Conservation (phyloP, 2,329 filamentous ascomycete genomes). For the Pseudogymnoascus sp. region DNA sequence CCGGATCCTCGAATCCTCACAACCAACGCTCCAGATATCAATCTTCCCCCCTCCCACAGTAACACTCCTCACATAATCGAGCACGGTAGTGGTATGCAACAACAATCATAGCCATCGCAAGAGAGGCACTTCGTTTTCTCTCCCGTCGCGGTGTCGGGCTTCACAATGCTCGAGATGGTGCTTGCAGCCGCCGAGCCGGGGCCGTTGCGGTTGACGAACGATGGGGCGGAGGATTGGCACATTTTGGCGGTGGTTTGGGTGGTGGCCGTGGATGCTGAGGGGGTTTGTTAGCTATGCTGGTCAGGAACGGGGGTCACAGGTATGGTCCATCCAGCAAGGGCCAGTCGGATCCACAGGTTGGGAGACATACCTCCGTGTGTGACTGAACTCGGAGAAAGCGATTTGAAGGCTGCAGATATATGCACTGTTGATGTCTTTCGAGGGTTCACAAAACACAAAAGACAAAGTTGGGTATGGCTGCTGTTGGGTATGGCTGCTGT, state of each 20-base stretch:
- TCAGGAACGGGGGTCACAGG: neutral
- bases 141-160: too few species aligned
- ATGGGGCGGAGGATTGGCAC: slow-evolving; percentile 27
- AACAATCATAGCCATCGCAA: slow-evolving; percentile 44
- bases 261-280: neutral
- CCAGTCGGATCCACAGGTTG: neutral
- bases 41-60: neutral
- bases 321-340: neutral
- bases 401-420: neutral
- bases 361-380: neutral
- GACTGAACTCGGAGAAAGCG: neutral
- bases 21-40: neutral
- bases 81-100: slow-evolving; percentile 45
- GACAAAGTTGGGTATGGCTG: neutral
- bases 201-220: slow-evolving; percentile 35
- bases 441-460: neutral
- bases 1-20: neutral
- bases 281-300: neutral
- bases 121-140: slow-evolving; percentile 42
- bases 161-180: slow-evolving; percentile 42
- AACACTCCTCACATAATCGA: slow-evolving; percentile 36
- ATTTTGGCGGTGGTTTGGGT: slow-evolving; percentile 15
- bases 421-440: neutral
- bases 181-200: slow-evolving; percentile 41
- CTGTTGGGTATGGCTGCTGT: neutral